Conservation (phyloP, 805 yeast species). For the Schwanniomyces pseudopolymorphus region DNA sequence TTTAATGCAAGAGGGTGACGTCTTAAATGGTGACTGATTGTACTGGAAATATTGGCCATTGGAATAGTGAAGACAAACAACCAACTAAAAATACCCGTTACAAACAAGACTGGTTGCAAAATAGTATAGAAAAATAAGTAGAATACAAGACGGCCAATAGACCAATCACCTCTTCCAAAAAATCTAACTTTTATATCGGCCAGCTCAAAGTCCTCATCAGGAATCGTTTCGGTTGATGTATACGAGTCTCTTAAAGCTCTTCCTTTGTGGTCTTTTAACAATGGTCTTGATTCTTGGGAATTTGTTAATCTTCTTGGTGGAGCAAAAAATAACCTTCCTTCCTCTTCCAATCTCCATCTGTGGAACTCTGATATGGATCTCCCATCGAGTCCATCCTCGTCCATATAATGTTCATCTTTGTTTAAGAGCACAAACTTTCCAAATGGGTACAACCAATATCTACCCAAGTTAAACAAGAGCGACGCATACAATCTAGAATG, state of each 20-base stretch:
- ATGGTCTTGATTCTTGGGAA: constrained; percentile 34
- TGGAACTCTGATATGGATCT: constrained; percentile 80
- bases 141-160: constrained; percentile 74
- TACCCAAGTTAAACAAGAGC: constrained; percentile 59
- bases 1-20: constrained; percentile 89
- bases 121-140: constrained; percentile 67
- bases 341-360: constrained; percentile 80
- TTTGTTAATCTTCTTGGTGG: constrained; percentile 49
- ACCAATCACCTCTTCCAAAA: constrained; percentile 94
- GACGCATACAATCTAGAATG: constrained; percentile 59
- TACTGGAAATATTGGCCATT: constrained; percentile 76
- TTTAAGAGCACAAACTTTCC: constrained; percentile 82
- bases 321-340: constrained; percentile 78
- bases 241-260: constrained; percentile 39
- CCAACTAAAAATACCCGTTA: constrained; percentile 70
- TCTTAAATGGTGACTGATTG: constrained; percentile 73
- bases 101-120: constrained; percentile 62
- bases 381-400: constrained; percentile 89
- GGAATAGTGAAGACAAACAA: constrained; percentile 86
- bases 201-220: constrained; percentile 15
- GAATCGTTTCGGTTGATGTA: constrained; percentile 23
- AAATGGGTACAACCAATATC: constrained; percentile 80
- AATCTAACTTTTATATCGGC: constrained; percentile 51
- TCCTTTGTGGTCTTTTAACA: constrained; percentile 43
- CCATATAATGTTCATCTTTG: constrained; percentile 75